These are phyloP conservation scores for Pilaira anomala DNA, from an alignment of 192 early-diverging fungal species.

Conservation along the genomic window DNA sequence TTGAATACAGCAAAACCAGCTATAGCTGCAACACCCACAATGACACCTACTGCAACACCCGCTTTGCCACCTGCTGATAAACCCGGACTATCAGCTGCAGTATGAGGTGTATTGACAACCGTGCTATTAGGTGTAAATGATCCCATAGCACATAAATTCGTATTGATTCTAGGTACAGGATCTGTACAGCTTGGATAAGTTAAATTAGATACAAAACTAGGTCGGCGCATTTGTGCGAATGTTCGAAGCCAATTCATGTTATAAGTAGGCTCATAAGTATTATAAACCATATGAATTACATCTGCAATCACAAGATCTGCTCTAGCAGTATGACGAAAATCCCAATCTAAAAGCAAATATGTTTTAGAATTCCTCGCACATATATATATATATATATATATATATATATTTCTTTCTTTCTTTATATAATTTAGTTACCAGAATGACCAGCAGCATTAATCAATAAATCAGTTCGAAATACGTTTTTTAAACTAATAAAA, in stretches of 20 bases:
- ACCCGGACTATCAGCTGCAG: not conserved
- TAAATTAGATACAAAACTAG: not conserved
- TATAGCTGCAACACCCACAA: conserved; percentile 6
- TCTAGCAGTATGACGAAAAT: not conserved
- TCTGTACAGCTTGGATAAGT: conserved; percentile 12
- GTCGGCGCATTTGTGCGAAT: not conserved
- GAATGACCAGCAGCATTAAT: not conserved
- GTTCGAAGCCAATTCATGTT: conserved; percentile 1
- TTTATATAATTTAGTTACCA: not conserved
- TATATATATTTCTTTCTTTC: not conserved
- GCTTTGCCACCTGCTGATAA: conserved; percentile 5
- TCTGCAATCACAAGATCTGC: conserved; percentile 15
- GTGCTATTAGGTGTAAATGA: not conserved
- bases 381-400: not conserved
- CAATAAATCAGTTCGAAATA: not conserved
- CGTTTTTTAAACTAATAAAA: conserved; percentile 9
- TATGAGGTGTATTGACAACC: not conserved
- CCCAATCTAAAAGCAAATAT: conserved; percentile 4
- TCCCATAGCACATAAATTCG: not conserved
- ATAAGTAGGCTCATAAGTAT: conserved; percentile 8
- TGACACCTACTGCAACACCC: conserved; percentile 9
- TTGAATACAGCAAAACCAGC: not conserved
- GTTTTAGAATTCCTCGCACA: not conserved
- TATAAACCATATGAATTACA: conserved; percentile 19
- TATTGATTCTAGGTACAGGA: not conserved